phyloP scores from a whole-genome alignment of 2,329 filamentous ascomycete species.

The Trematosphaeria pertusa region DNA sequence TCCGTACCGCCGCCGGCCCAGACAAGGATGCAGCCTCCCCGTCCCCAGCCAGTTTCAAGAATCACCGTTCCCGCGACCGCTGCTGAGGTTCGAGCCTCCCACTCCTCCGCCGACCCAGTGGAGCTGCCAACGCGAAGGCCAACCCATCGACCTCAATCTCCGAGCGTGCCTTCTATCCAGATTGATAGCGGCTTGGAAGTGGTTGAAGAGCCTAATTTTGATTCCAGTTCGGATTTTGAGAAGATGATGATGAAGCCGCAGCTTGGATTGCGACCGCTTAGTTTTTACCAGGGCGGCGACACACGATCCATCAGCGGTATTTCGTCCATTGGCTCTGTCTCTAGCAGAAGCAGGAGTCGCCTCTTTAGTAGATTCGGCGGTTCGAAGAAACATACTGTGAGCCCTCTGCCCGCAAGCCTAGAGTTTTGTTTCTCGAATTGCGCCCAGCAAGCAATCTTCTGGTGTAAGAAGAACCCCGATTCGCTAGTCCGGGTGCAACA shows the following conservation, averaged over 20 bases:
- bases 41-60: too few species aligned
- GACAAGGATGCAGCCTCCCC: too few species aligned
- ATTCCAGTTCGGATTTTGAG: neutral
- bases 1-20: too few species aligned
- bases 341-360: neutral
- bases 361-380: neutral
- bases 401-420: neutral
- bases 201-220: neutral
- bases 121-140: neutral
- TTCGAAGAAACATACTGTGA: neutral
- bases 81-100: neutral
- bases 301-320: neutral
- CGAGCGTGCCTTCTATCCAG: neutral
- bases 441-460: neutral
- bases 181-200: neutral
- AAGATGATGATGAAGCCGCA: neutral
- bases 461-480: slow-evolving; percentile 7
- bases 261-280: neutral
- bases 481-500: neutral
- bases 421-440: slow-evolving; percentile 6
- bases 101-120: neutral
- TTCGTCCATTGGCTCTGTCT: neutral
- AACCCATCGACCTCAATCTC: neutral
- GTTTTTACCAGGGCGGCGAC: neutral
- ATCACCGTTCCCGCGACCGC: neutral